phyloP scores from a whole-genome alignment of 2,329 filamentous ascomycete species.

The Fusarium gaditjirri region DNA sequence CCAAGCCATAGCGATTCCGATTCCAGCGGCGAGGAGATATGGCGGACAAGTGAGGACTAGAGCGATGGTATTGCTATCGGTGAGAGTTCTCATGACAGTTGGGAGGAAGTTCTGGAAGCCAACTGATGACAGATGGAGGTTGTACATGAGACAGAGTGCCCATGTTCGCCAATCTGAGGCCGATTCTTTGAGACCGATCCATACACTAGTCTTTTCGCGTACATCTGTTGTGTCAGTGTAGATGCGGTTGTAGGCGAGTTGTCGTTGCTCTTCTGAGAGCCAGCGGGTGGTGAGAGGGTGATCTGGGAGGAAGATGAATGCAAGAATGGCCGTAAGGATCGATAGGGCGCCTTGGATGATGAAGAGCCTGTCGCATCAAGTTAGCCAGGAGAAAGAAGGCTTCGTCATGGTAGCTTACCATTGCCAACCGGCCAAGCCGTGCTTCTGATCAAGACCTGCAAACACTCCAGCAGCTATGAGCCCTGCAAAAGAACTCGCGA shows the following conservation, averaged over 20 bases:
- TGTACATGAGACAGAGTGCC: conserved; percentile 45
- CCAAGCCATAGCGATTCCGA: conserved; percentile 32
- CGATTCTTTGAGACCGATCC: conserved; percentile 41
- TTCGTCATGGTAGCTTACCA: conserved; percentile 29
- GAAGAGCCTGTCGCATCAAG: conserved; percentile 34
- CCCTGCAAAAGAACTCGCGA: conserved; percentile 53
- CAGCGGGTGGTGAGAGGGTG: conserved; percentile 52
- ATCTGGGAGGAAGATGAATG: conserved; percentile 50
- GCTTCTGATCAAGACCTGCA: conserved; percentile 41
- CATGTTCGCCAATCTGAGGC: conserved; percentile 44
- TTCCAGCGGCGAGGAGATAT: conserved; percentile 55
- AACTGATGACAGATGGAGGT: conserved; percentile 38
- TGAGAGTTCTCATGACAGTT: conserved; percentile 57
- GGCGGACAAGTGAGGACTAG: conserved; percentile 62
- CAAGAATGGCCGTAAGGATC: conserved; percentile 43
- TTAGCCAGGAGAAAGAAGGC: too few species aligned
- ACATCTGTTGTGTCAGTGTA: conserved; percentile 41
- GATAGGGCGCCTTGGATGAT: conserved; percentile 47
- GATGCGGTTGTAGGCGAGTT: conserved; percentile 56
- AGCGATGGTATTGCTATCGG: conserved; percentile 58
- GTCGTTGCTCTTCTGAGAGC: conserved; percentile 51
- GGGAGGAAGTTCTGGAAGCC: conserved; percentile 47
- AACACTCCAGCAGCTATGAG: conserved; percentile 58
- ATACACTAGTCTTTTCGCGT: conserved; percentile 52
- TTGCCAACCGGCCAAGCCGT: conserved; percentile 44